Evolutionary conservation across 306 rosid species (phyloP).

Genomic region (Albizia julibrissin): DNA sequence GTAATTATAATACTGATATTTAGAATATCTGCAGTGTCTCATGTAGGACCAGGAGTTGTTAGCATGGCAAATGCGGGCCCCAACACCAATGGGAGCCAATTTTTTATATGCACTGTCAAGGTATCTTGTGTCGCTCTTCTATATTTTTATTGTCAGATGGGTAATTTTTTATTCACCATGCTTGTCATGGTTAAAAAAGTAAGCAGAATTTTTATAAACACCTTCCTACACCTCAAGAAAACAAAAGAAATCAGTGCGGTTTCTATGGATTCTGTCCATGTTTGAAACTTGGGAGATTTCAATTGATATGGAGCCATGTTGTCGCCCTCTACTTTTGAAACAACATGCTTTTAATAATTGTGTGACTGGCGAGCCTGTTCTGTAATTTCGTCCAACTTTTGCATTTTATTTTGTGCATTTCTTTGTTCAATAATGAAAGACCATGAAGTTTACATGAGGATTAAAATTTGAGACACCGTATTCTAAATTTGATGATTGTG

Average conservation of each 20-base stretch:
- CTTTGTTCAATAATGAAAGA: not conserved
- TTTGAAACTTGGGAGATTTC: not conserved
- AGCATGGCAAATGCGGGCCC: slow-evolving; percentile 99
- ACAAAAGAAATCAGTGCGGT: not conserved
- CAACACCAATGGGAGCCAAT: slow-evolving; percentile 95
- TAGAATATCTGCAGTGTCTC: slow-evolving; percentile 61
- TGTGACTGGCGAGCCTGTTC: slow-evolving; percentile 14
- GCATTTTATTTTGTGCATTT: slow-evolving; percentile 21
- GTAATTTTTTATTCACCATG: not conserved
- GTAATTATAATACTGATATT: slow-evolving; percentile 27
- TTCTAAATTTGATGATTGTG: not conserved
- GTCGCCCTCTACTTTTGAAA: not conserved
- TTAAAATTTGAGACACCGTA: not conserved
- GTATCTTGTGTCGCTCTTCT: slow-evolving; percentile 40
- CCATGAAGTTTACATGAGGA: not conserved
- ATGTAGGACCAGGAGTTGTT: slow-evolving; percentile 81
- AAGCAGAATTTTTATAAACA: not conserved
- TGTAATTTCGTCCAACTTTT: not conserved
- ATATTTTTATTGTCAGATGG: not conserved
- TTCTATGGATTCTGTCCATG: slow-evolving; percentile 3
- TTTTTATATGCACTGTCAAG: slow-evolving; percentile 95
- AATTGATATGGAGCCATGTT: not conserved
- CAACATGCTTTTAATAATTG: not conserved
- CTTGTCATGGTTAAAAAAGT: slow-evolving; percentile 3
- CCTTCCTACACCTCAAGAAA: not conserved